phyloP scores from a whole-genome alignment of 192 early-diverging fungal species.

The Kickxella alabastrina region DNA sequence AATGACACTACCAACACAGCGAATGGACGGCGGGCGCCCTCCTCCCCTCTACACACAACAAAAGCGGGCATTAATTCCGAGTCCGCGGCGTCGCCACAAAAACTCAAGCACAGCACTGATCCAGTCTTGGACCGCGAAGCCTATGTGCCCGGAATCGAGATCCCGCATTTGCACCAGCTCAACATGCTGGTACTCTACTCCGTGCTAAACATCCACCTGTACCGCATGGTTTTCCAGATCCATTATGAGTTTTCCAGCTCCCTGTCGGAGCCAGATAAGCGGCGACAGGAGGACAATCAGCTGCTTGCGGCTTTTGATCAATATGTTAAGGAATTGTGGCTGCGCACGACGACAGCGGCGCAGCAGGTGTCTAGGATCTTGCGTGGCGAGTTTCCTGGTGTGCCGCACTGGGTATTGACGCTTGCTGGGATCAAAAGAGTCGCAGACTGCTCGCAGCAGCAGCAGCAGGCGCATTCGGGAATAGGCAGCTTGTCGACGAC shows the following conservation, averaged over 20 bases:
- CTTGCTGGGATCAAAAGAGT: conserved; percentile 28
- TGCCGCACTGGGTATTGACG: conserved; percentile 35
- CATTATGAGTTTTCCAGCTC: conserved; percentile 48
- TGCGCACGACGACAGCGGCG: conserved; percentile 29
- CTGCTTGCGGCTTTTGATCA: conserved; percentile 35
- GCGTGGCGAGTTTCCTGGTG: conserved; percentile 40
- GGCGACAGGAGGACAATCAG: conserved; percentile 27
- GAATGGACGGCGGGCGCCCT: too few species aligned
- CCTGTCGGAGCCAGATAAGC: conserved; percentile 15
- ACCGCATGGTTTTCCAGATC: conserved; percentile 51
- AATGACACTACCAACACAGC: background rate
- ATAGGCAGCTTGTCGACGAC: too few species aligned
- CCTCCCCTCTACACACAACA: background rate
- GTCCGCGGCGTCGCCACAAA: background rate
- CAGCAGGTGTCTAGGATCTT: conserved; percentile 47
- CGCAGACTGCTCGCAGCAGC: background rate
- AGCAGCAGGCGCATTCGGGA: background rate
- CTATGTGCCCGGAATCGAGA: conserved; percentile 35
- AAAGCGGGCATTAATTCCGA: background rate
- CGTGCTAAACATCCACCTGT: conserved; percentile 45
- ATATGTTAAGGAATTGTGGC: conserved; percentile 43
- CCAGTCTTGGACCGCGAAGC: conserved; percentile 24
- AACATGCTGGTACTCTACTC: conserved; percentile 49
- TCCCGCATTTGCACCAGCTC: conserved; percentile 43
- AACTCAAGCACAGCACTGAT: conserved; percentile 2